phyloP scores from a whole-genome alignment of 495 filamentous ascomycete genomes.

The Penicillium robsamsonii region DNA sequence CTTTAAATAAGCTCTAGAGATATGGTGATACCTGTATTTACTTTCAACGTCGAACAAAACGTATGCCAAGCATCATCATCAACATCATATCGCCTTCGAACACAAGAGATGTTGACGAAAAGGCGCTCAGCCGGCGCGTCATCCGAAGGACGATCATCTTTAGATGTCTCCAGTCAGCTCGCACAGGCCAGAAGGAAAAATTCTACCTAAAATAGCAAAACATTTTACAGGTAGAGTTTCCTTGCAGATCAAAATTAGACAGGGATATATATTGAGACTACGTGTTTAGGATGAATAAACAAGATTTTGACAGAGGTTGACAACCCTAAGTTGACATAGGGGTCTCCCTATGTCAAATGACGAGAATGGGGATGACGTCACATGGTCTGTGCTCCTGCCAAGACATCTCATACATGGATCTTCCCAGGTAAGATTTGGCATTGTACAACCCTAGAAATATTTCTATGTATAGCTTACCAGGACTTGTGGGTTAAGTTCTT shows the following conservation, averaged over 20 bases:
- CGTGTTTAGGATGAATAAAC: background rate
- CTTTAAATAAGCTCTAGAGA: slow-evolving; percentile 9
- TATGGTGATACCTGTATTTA: background rate
- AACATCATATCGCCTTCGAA: slow-evolving; percentile 12
- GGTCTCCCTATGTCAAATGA: background rate
- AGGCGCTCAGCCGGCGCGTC: slow-evolving; percentile 21
- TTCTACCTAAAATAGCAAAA: background rate
- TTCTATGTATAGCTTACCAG: too few species aligned
- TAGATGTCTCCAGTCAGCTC: background rate
- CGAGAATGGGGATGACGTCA: background rate
- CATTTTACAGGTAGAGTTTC: background rate
- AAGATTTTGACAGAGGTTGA: too few species aligned
- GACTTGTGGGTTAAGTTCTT: too few species aligned
- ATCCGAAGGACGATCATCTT: slow-evolving; percentile 23
- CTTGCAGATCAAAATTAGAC: background rate
- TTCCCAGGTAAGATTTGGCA: too few species aligned
- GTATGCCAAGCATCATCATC: slow-evolving; percentile 22
- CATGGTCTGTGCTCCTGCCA: too few species aligned
- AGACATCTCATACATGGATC: too few species aligned
- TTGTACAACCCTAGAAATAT: too few species aligned
- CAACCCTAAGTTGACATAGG: too few species aligned
- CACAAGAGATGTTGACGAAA: slow-evolving; percentile 10
- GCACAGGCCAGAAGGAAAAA: background rate
- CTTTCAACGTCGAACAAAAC: background rate
- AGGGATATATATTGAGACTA: slow-evolving; percentile 5